Evolutionary conservation across 164 flowering plant species (phyloP), one percentile per base, ranked within the genome.

Genomic region (Annona cherimola): DNA sequence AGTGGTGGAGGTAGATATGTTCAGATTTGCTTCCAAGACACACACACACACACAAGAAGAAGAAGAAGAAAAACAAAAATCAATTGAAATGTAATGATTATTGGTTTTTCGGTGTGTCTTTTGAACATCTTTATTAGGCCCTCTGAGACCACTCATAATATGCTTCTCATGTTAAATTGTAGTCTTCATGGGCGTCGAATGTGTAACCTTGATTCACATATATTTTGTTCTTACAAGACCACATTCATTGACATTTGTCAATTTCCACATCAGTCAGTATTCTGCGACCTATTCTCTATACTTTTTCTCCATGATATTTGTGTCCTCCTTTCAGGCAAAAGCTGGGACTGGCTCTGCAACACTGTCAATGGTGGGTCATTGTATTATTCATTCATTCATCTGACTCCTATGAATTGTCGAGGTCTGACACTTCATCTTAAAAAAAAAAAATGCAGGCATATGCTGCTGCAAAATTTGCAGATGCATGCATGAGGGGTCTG

Each of bases 261-360:
- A 50, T 14, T 50, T 7, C 12, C 12, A 50, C 12, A 50, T 50
- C 55, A 9, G 1, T 9, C 55, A 45, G 54, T 45, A 45, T 11
- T 45, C 9, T 45, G 54, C 9, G 5, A 45, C 54, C 5, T 45
- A 11, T 45, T 11, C 5, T 11, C 54, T 5, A 11, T 5, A 45
- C 54, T 45, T 5, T 11, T 45, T 5, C 5, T 0, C 54, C 9
- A 45, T 45, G 54, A 45, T 45, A 45, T 63, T 4, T 63, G 39
- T 41, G 12, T 40, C 41, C 78, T 45, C 26, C 61, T 79, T 83
- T 81, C 91, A 96, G 98, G 99, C 99, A 62, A 96, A 96, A 80
- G 98, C 98, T 74, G 98, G 99, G 71, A 71, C 94, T 62, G 98
- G 98, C 55, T 96, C 99, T 40, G 98, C 99, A 73, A 96, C 99